Percentiles rank a stretch among this genome's conserved stretches.
phyloP scores from a whole-genome alignment of 352 stramenopile species.

The Blastocystis sp. region DNA sequence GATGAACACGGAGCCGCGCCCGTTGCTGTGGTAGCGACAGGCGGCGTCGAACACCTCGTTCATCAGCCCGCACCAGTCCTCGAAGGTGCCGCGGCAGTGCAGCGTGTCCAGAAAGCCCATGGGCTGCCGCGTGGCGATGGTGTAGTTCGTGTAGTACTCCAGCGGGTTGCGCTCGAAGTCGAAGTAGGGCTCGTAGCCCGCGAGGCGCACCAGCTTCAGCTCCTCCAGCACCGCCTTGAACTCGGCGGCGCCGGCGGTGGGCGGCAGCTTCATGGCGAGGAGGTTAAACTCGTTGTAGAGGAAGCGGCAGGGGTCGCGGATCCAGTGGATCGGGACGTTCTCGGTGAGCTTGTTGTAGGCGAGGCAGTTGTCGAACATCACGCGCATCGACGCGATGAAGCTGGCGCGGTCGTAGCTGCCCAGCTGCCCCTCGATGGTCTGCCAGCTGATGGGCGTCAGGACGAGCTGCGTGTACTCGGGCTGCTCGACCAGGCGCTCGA shows the following conservation, averaged over 20 bases:
- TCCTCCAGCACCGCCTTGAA: conserved; percentile 22
- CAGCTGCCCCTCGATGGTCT: conserved; percentile 41
- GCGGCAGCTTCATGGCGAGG: conserved; percentile 11
- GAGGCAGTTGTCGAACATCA: conserved; percentile 71
- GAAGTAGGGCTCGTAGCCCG: conserved; percentile 32
- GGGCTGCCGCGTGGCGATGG: background rate
- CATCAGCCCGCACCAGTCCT: conserved; percentile 41
- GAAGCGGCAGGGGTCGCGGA: conserved; percentile 48
- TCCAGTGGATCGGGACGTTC: conserved; percentile 20
- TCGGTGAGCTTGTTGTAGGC: conserved; percentile 44
- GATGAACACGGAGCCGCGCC: conserved; percentile 40
- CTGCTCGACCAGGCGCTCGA: conserved; percentile 4
- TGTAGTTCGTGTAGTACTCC: conserved; percentile 56
- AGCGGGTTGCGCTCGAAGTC: conserved; percentile 60
- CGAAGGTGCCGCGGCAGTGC: conserved; percentile 38
- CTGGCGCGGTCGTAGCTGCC: conserved; percentile 33
- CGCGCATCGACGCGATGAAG: conserved; percentile 40
- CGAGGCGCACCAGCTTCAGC: conserved; percentile 34
- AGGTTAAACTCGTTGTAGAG: conserved; percentile 26
- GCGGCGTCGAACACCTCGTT: conserved; percentile 49
- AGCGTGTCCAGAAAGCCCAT: conserved; percentile 56
- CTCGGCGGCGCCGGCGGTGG: conserved; percentile 1
- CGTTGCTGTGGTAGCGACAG: conserved; percentile 15
- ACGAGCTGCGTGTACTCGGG: conserved; percentile 24
- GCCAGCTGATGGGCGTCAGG: conserved; percentile 3